Evolutionary conservation across 768 basidiomycete genomes (phyloP), one percentile per base, ranked within the genome.

Genomic region (Phylloporus sp.): DNA sequence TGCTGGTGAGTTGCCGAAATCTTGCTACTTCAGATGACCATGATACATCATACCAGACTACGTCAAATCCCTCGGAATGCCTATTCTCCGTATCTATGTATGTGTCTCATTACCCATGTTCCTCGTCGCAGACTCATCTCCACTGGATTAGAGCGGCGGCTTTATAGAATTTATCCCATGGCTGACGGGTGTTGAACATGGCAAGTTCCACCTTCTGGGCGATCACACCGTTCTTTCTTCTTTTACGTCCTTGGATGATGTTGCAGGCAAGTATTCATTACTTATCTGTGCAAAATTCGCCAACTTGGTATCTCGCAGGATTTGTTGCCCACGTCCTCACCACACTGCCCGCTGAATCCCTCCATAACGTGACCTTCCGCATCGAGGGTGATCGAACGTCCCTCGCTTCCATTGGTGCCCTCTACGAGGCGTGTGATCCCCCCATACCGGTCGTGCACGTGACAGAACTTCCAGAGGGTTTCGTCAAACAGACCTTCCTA

Each of bases 321-420:
- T 73, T 71, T 36, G 40, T 68, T 26, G 73, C 63, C 16, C 56
- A 74, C 41, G 45, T 61, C 45, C 62, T 73, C 47, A 72, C 71
- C 10, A 60, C 65, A 1, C 49, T 72, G 3, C 63, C 70, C 1
- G 32, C 54, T 0, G 47, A 55, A 13, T 53, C 60, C 23, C 62
- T 71, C 12, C 60, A 64, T 12, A 51, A 74, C 46, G 58, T 49
- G 3, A 64, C 65, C 6, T 70, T 73, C 59, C 71, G 71, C 18
- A 62, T 73, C 29, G 55, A 74, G 50, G 73, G 72, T n/a, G 66
- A 72, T 24, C 66, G 69, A 4, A 55, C 31, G 5, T 60, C 62
- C 10, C 57, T 70, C 6, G 45, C 56, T 18, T 58, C 64, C 0
- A 50, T 70, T 18, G 72, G 60, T 11, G 49, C 60, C 40, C 52